phyloP scores from a whole-genome alignment of 371 early-diverging fungal species.

The Apophysomyces ossiformis region DNA sequence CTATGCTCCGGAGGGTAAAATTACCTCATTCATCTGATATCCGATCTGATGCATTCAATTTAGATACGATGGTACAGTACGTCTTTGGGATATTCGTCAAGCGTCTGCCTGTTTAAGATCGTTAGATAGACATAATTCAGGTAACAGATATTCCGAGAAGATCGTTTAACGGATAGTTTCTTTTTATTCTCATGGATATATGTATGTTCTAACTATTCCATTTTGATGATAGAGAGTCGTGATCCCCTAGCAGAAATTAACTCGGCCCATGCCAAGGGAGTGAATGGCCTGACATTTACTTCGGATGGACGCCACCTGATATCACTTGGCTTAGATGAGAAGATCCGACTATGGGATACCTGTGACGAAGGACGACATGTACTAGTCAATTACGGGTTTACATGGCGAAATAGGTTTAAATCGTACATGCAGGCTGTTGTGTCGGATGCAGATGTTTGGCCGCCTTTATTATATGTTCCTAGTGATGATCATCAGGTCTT shows the following conservation, averaged over 20 bases:
- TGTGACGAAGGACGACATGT: constrained; percentile 61
- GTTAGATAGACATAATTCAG: constrained; percentile 64
- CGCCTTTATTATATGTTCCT: constrained; percentile 62
- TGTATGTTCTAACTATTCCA: no score
- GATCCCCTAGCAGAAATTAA: constrained; percentile 57
- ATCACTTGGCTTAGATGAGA: constrained; percentile 75
- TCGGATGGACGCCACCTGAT: constrained; percentile 66
- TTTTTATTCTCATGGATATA: neutral
- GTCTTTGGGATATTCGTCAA: constrained; percentile 86
- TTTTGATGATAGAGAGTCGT: constrained; percentile 12
- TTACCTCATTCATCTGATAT: neutral
- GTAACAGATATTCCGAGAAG: constrained; percentile 21
- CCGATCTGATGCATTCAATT: neutral
- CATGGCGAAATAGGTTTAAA: constrained; percentile 57
- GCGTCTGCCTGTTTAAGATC: constrained; percentile 63
- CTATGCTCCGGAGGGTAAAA: constrained; percentile 83
- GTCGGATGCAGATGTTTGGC: constrained; percentile 51
- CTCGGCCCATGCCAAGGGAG: constrained; percentile 68
- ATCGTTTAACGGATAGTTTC: neutral
- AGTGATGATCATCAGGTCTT: constrained; percentile 66
- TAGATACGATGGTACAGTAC: constrained; percentile 68
- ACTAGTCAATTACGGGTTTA: constrained; percentile 68
- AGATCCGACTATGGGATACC: constrained; percentile 84
- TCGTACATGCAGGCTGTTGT: constrained; percentile 50
- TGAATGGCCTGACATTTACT: constrained; percentile 74